Conservation (phyloP, 331 rosid species). For the Prunus yedoensis region DNA sequence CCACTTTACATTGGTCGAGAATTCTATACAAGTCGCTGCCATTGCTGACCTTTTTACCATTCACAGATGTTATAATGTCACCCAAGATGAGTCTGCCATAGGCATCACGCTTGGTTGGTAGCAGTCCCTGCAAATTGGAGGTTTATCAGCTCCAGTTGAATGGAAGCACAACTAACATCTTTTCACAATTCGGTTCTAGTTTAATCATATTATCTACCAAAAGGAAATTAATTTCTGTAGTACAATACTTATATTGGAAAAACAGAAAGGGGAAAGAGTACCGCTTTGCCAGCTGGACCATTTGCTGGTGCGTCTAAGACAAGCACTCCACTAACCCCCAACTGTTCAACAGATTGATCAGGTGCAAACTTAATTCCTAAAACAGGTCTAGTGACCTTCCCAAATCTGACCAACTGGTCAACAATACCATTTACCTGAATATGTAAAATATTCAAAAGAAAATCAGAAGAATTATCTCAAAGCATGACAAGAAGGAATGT, state of each 20-base stretch:
- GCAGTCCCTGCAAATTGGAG: conserved; percentile 60
- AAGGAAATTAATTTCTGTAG: background rate
- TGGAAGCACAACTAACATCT: background rate
- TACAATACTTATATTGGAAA: background rate
- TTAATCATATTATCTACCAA: conserved; percentile 14
- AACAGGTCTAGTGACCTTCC: conserved; percentile 96
- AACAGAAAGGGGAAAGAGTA: conserved; percentile 26
- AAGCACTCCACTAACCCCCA: conserved; percentile 94
- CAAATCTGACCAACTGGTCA: conserved; percentile 90
- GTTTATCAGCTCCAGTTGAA: background rate
- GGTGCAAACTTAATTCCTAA: conserved; percentile 97
- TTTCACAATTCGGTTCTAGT: conserved; percentile 1
- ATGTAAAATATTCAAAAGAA: background rate
- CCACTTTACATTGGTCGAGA: conserved; percentile 92
- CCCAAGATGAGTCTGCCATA: conserved; percentile 95
- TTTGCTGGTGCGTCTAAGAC: conserved; percentile 85
- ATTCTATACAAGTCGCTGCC: conserved; percentile 97
- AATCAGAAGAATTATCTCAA: conserved; percentile 8
- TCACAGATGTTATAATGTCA: conserved; percentile 87
- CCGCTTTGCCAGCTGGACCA: conserved; percentile 99
- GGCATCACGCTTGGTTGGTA: conserved; percentile 78
- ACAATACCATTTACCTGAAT: conserved; percentile 86
- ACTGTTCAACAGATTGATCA: conserved; percentile 94
- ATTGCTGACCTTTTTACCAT: conserved; percentile 69
- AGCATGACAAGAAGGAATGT: background rate